These are phyloP conservation scores for Brassica napus DNA, from an alignment of 345 rosid genomes.

Conservation along the genomic window DNA sequence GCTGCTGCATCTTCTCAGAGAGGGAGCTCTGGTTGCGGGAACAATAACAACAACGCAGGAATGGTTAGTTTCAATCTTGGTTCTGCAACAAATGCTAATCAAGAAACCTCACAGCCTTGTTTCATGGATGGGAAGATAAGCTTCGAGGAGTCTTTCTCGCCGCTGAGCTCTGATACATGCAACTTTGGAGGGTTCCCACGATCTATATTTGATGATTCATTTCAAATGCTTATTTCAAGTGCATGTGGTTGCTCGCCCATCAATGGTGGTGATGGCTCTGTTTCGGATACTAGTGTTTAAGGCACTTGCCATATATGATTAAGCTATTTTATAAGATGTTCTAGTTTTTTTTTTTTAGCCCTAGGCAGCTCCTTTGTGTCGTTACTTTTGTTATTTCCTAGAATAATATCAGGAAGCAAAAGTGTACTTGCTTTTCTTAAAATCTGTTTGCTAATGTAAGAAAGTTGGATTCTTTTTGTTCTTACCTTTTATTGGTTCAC, in stretches of 20 bases:
- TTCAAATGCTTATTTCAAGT: constrained; percentile 67
- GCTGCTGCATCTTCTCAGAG: constrained; percentile 45
- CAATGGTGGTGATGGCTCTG: constrained; percentile 56
- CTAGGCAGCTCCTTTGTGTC: constrained; percentile 28
- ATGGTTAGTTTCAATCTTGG: constrained; percentile 43
- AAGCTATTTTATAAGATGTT: constrained; percentile 35
- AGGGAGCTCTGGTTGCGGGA: constrained; percentile 43
- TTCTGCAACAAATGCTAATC: constrained; percentile 40
- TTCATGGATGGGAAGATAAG: constrained; percentile 54
- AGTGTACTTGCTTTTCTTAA: constrained; percentile 13
- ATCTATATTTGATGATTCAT: constrained; percentile 72
- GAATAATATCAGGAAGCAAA: constrained; percentile 32
- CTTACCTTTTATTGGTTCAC: neutral
- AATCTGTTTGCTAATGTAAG: constrained; percentile 15
- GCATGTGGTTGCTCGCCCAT: constrained; percentile 64
- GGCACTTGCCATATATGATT: constrained; percentile 15
- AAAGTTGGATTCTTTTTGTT: constrained; percentile 18
- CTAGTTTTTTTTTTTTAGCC: constrained; percentile 29
- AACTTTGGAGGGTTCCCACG: constrained; percentile 79
- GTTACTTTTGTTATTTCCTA: constrained; percentile 22
- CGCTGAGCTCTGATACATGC: constrained; percentile 70
- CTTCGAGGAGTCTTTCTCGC: constrained; percentile 68
- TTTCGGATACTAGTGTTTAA: constrained; percentile 39
- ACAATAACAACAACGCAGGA: constrained; percentile 23
- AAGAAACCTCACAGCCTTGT: constrained; percentile 37